A percentile compares a stretch with the other conserved stretches of the same genome.
Evolutionary conservation across 306 rosid species (phyloP).

Genomic region (Dryas octopetala): DNA sequence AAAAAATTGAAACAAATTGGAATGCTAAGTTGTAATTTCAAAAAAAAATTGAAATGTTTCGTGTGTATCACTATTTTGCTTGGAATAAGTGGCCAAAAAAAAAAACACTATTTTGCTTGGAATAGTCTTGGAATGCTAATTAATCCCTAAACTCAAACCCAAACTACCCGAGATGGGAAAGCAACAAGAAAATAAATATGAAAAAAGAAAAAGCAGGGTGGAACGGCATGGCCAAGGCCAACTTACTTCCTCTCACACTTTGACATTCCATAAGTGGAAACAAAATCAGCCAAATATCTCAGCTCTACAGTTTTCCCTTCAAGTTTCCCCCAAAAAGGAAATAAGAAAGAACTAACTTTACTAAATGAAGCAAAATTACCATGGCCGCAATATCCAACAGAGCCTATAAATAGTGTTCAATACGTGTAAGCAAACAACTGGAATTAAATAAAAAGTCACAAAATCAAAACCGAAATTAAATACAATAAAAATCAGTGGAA

Average conservation of each 20-base stretch:
- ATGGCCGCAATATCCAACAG: too few relatives aligned
- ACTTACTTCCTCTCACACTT: neutral
- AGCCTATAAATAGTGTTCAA: neutral
- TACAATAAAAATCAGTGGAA: neutral
- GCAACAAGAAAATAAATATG: neutral
- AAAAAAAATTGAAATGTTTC: too few relatives aligned
- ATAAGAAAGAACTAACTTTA: too few relatives aligned
- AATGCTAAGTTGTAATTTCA: too few relatives aligned
- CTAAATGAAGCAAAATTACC: too few relatives aligned
- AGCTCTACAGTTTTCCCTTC: neutral
- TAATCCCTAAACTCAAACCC: neutral
- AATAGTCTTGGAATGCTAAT: neutral
- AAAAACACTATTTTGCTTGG: too few relatives aligned
- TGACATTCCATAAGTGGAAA: neutral
- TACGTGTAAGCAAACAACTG: conserved; percentile 6
- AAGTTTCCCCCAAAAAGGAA: neutral
- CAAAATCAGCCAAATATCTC: neutral
- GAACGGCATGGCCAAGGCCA: too few relatives aligned
- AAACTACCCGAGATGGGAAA: neutral
- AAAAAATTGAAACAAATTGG: too few relatives aligned
- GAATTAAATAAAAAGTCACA: neutral
- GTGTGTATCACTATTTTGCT: too few relatives aligned
- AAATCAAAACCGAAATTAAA: neutral
- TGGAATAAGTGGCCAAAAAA: too few relatives aligned
- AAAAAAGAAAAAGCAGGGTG: neutral